A percentile compares a stretch with the other conserved stretches of the same genome.
phyloP scores from a whole-genome alignment of 139 green algal genomes.

The Trebouxia sp. region DNA sequence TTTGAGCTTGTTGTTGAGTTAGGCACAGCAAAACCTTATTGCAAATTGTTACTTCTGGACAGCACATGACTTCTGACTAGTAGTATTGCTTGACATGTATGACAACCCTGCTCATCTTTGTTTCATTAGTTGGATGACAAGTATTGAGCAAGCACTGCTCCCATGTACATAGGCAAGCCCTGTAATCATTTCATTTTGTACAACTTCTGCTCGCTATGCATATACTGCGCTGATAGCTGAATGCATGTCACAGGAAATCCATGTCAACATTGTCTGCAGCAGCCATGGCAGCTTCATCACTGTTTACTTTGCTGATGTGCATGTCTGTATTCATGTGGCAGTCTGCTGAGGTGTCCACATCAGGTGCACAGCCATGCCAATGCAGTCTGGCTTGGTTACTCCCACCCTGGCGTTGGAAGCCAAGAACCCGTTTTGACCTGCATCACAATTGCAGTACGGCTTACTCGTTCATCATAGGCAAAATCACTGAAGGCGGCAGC shows the following conservation, averaged over 20 bases:
- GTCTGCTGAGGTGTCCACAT: too few relatives aligned
- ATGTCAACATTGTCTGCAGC: neutral
- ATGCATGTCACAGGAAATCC: neutral
- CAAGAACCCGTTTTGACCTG: conserved; percentile 2
- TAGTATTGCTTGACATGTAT: too few relatives aligned
- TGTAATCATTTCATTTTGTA: neutral
- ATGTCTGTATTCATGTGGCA: too few relatives aligned
- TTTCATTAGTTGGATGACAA: too few relatives aligned
- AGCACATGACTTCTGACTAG: too few relatives aligned
- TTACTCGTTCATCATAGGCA: too few relatives aligned
- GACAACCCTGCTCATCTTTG: too few relatives aligned
- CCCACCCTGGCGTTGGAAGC: neutral
- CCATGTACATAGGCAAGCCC: neutral
- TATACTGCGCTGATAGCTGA: too few relatives aligned
- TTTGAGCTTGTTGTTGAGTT: neutral
- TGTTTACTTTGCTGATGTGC: too few relatives aligned
- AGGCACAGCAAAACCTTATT: neutral
- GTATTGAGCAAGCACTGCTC: neutral
- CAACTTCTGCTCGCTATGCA: too few relatives aligned
- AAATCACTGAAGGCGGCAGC: too few relatives aligned
- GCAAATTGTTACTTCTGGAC: too few relatives aligned
- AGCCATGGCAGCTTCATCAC: conserved; percentile 19
- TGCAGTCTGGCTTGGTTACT: conserved; percentile 8
- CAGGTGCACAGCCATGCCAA: neutral
- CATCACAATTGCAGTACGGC: neutral